These are phyloP conservation scores for Mollisiaceae sp. DNA, from an alignment of 2,329 filamentous ascomycete species.

Conservation along the genomic window DNA sequence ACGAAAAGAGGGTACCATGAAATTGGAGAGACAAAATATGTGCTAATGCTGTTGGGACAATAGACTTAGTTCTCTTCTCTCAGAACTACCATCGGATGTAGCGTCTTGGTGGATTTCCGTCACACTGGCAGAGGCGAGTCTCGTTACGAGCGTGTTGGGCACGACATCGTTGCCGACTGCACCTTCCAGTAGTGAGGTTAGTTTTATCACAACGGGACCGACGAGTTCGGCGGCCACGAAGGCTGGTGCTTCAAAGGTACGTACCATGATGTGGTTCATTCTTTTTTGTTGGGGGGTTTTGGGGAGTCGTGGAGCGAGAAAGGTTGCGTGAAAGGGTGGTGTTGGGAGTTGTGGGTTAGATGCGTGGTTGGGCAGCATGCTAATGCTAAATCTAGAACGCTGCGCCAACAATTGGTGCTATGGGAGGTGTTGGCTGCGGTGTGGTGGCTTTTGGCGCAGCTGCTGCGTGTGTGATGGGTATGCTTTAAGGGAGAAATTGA, in stretches of 20 bases:
- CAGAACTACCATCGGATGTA: background rate
- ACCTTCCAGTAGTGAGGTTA: background rate
- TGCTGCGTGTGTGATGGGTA: conserved; percentile 2
- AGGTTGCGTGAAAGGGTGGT: background rate
- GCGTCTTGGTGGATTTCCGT: background rate
- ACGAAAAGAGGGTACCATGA: background rate
- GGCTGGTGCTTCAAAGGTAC: background rate
- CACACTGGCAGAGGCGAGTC: background rate
- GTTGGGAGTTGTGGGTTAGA: too few species aligned
- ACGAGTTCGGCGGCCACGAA: background rate
- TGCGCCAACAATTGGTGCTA: background rate
- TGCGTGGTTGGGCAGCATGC: background rate
- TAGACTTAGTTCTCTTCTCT: background rate
- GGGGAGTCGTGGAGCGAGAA: background rate
- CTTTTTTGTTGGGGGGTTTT: background rate
- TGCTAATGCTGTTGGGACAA: background rate
- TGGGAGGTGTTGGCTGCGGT: background rate
- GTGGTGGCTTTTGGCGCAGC: conserved; percentile 4
- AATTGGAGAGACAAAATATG: too few species aligned
- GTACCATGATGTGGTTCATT: background rate
- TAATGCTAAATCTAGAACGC: background rate
- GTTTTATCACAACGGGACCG: background rate
- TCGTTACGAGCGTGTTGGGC: background rate
- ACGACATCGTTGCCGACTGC: background rate
- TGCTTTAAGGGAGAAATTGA: background rate